Conservation (phyloP, 2,329 filamentous ascomycete species). For the Alternaria panax region DNA sequence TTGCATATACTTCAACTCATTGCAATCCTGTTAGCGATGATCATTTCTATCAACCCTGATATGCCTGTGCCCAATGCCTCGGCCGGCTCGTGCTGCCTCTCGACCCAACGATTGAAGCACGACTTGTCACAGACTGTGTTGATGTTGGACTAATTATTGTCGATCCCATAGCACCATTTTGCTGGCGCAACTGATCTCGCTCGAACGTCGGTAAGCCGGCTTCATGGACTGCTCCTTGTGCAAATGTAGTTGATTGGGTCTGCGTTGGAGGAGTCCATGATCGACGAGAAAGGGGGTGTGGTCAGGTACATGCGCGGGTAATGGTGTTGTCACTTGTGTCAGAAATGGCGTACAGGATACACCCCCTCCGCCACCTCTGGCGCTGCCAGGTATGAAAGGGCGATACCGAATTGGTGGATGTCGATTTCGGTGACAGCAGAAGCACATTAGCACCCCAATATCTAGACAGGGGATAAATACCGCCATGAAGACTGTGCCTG, state of each 20-base stretch:
- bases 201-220: background rate
- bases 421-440: too few species aligned
- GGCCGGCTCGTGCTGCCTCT: background rate
- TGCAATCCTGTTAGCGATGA: background rate
- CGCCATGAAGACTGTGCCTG: too few species aligned
- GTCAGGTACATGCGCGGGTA: too few species aligned
- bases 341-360: too few species aligned
- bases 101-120: background rate
- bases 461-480: too few species aligned
- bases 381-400: too few species aligned
- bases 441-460: too few species aligned
- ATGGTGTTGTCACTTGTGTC: too few species aligned
- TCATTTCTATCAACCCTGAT: background rate
- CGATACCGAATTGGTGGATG: too few species aligned
- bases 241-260: background rate
- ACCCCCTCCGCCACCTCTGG: too few species aligned
- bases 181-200: background rate
- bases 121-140: background rate
- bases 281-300: background rate
- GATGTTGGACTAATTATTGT: background rate
- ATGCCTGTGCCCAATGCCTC: background rate
- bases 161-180: background rate
- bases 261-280: too few species aligned
- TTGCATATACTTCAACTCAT: background rate
- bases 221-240: background rate